Base-by-base conservation (phyloP, 2,329 filamentous ascomycete genomes). In the Verticillium zaregamsianum region DNA sequence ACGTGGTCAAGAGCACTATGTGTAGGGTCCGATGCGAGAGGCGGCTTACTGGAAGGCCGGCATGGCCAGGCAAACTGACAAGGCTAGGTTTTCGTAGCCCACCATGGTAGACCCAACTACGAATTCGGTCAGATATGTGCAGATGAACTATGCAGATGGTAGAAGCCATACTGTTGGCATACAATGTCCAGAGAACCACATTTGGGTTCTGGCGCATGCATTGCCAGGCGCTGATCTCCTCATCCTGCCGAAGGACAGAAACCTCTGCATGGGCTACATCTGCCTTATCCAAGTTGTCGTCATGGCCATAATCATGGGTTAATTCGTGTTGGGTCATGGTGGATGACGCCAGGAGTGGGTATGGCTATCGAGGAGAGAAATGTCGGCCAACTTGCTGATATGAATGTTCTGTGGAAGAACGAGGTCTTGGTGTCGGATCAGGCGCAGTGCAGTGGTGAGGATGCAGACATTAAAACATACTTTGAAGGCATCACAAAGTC, bases 41-140 rank as follows among this genome's bases (percentile, higher is more conserved):
- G 28, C 15, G 20, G 61, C 65, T 57, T 60, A 66, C 65, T 67
- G 65, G 56, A 67, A 67, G 17, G 65, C 65, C 45, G 65, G 65
- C 64, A 67, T 66, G 7, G 65, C 65, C 39, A 67, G 39, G 32
- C 65, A 67, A 12, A 67, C 63, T 3, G 65, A 63, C 23, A 67
- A 55, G 0, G 64, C 65, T 1, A 67, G 55, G 59, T 67, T 67
- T 55, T 67, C 65, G 28, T 61, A 67, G 12, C 65, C 65, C 40
- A 67, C 63, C 39, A 66, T 57, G 33, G 59, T 59, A 32, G 63
- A 61, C 11, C 63, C 63, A 11, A 64, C 63, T 64, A 14, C n/a
- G 5, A 23, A 7, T n/a, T 7, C 25, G 11, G 25, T 56, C 54
- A 56, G 54, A 56, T 6, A 11, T 9, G 15, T 15, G 1, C 7